Evolutionary conservation across 176 grass and related monocot species (phyloP).

Genomic region (Musa acuminata): DNA sequence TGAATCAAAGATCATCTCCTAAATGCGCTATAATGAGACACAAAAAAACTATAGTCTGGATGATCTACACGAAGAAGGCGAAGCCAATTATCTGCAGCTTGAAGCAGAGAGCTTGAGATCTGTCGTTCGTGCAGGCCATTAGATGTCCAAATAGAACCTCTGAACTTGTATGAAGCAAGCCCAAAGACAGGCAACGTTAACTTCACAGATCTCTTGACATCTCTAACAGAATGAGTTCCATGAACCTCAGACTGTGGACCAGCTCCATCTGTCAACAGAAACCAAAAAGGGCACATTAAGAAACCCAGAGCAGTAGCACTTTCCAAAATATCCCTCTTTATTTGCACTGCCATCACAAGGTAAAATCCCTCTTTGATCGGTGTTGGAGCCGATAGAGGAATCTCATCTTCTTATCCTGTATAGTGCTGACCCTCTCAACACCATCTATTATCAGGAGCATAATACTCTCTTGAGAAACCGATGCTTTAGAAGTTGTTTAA

Average conservation of each 20-base stretch:
- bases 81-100: slow-evolving; percentile 70
- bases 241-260: slow-evolving; percentile 6
- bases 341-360: background rate
- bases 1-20: slow-evolving; percentile 48
- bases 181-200: slow-evolving; percentile 56
- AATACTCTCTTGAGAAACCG: background rate
- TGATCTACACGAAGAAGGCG: slow-evolving; percentile 52
- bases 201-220: slow-evolving; percentile 22
- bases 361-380: background rate
- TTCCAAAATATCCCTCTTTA: background rate
- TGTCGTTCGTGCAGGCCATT: slow-evolving; percentile 33
- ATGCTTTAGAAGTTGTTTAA: background rate
- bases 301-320: background rate
- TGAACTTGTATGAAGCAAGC: slow-evolving; percentile 76
- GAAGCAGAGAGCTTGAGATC: slow-evolving; percentile 39
- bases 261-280: slow-evolving; percentile 27
- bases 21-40: slow-evolving; percentile 27
- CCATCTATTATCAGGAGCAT: background rate
- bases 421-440: too few species aligned
- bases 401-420: background rate
- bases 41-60: slow-evolving; percentile 78
- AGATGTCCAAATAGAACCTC: slow-evolving; percentile 47
- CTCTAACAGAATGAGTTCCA: slow-evolving; percentile 31
- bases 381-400: background rate
- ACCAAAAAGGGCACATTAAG: background rate